phyloP scores from a whole-genome alignment of 2,329 filamentous ascomycete species.

The Sporothrix mexicana region DNA sequence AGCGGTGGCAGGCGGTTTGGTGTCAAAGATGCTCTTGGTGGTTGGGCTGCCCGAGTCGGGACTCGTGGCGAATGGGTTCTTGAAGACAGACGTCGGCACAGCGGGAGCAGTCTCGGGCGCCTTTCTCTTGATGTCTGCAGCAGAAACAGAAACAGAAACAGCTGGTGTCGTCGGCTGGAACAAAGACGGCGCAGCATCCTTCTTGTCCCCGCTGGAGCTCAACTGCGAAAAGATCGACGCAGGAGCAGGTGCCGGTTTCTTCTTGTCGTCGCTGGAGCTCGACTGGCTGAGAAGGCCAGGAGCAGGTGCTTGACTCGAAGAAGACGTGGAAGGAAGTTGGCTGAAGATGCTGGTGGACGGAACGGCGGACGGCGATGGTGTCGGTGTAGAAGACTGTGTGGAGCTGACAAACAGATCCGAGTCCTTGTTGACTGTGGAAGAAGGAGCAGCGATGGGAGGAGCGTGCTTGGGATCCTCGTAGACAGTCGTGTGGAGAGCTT shows the following conservation, averaged over 20 bases:
- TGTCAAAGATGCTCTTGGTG: conserved; percentile 19
- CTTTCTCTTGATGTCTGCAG: background rate
- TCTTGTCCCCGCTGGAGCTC: background rate
- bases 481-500: conserved; percentile 62
- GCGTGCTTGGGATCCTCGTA: conserved; percentile 48
- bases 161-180: conserved; percentile 11
- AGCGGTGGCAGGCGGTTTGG: background rate
- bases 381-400: background rate
- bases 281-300: too few relatives aligned
- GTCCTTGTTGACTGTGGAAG: background rate
- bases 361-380: background rate
- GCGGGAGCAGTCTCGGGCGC: background rate
- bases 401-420: conserved; percentile 35
- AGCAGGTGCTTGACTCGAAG: too few relatives aligned
- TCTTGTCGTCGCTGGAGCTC: too few relatives aligned
- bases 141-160: background rate
- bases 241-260: too few relatives aligned
- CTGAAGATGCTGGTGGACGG: conserved; percentile 24
- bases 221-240: too few relatives aligned
- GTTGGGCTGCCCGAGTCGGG: background rate
- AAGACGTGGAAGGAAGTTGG: background rate
- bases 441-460: background rate
- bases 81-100: background rate
- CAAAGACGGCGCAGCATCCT: background rate
- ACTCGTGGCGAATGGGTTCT: conserved; percentile 2